These are phyloP conservation scores for Sclerotinia subarctica DNA, from an alignment of 2,329 filamentous ascomycete species.

Conservation along the genomic window DNA sequence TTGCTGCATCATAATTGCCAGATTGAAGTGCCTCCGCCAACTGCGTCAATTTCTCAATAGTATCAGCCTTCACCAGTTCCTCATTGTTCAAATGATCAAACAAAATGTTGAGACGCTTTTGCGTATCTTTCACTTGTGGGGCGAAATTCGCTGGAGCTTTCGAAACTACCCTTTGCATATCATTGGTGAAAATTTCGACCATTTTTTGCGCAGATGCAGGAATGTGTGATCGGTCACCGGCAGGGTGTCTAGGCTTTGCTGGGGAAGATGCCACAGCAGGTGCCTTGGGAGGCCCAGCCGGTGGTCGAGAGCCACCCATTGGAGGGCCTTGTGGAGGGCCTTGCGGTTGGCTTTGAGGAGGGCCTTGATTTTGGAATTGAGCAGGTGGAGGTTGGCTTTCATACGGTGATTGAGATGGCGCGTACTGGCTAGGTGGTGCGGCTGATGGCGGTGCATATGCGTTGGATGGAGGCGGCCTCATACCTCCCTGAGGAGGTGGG, in stretches of 20 bases:
- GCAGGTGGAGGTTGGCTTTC: constrained; percentile 45
- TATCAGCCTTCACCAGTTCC: constrained; percentile 79
- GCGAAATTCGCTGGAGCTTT: constrained; percentile 85
- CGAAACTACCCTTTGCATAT: constrained; percentile 84
- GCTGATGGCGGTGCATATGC: constrained; percentile 44
- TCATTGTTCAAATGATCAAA: constrained; percentile 98
- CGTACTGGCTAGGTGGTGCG: constrained; percentile 55
- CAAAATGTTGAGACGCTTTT: constrained; percentile 87
- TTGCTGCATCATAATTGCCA: constrained; percentile 66
- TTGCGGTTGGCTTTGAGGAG: constrained; percentile 46
- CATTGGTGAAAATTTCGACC: constrained; percentile 74
- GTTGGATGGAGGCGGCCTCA: constrained; percentile 48
- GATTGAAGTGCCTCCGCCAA: constrained; percentile 64
- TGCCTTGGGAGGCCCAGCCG: constrained; percentile 38
- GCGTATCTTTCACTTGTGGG: constrained; percentile 86
- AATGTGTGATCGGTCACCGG: constrained; percentile 89
- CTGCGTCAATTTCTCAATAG: constrained; percentile 62
- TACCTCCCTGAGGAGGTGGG: constrained; percentile 43
- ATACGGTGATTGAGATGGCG: constrained; percentile 56
- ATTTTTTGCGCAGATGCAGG: constrained; percentile 71
- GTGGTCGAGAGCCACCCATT: constrained; percentile 45
- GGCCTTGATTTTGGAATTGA: constrained; percentile 42
- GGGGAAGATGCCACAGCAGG: constrained; percentile 42
- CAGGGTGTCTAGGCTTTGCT: constrained; percentile 65
- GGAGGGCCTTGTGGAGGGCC: constrained; percentile 43